phyloP scores from a whole-genome alignment of 2,329 filamentous ascomycete genomes.

The Cladosporium halotolerans region DNA sequence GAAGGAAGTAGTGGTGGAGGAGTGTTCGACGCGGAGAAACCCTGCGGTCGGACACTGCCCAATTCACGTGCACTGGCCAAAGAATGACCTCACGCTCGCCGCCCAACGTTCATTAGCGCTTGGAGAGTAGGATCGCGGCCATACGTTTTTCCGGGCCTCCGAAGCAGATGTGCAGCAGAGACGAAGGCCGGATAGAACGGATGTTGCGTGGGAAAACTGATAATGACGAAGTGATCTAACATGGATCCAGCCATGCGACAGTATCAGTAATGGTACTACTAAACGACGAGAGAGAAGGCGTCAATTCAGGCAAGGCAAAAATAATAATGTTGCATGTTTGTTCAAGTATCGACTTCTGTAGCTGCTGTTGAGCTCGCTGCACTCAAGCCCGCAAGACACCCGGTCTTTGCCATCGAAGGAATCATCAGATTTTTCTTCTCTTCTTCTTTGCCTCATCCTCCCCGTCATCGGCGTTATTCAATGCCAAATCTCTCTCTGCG shows the following conservation, averaged over 20 bases:
- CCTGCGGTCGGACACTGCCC: not conserved
- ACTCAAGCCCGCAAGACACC: not conserved
- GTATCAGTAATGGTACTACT: no score
- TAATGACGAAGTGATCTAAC: no score
- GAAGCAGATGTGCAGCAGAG: not conserved
- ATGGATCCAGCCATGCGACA: no score
- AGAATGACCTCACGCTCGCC: not conserved
- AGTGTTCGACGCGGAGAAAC: slow-evolving; percentile 3
- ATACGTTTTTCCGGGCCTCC: slow-evolving; percentile 8
- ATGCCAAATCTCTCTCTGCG: slow-evolving; percentile 48
- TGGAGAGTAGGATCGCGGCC: not conserved
- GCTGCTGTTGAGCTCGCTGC: no score
- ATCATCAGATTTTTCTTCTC: slow-evolving; percentile 15
- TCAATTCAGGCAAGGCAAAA: no score
- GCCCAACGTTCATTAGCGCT: slow-evolving; percentile 1
- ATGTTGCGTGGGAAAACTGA: no score
- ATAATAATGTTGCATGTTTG: no score
- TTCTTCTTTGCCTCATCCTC: slow-evolving; percentile 24
- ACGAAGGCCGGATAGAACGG: no score
- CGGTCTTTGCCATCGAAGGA: no score
- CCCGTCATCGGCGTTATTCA: slow-evolving; percentile 19
- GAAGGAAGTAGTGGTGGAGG: not conserved
- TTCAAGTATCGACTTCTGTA: no score
- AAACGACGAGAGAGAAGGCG: no score
- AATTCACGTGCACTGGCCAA: not conserved